Evolutionary conservation across 495 filamentous ascomycete species (phyloP), one percentile per base, ranked within the genome.

Genomic region (Aspergillus bridgeri): DNA sequence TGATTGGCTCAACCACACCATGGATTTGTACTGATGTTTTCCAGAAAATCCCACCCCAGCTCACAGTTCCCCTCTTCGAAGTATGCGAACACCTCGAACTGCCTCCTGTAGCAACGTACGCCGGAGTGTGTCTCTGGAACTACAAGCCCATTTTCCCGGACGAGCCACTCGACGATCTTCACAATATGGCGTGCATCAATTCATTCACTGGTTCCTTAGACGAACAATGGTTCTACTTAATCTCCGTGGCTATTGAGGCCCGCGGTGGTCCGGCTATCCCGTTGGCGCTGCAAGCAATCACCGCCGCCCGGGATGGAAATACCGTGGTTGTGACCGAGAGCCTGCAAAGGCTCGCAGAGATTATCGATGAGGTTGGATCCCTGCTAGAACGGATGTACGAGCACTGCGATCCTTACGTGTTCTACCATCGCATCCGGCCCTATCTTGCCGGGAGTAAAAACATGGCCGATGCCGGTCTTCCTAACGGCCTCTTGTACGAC

Each of bases 201-300:
- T 96, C 94, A 18, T 92, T 97, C 69, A 98, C 95, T n/a, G 94
- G 95, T 33, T 91, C 90, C 5, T 75, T 95, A 17, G 94, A 99
- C 69, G 94, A 99, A 69, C 94, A 95, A 61, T 98, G 94, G 94
- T 99, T 99, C 68, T 97, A 96, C 67, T 79, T 98, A 8, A 82
- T 97, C 45, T 96, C 92, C 0, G 89, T 97, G 15, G 94, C 93
- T 60, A 96, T 98, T 61, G 94, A 98, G 75, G 92, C 94, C 47
- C 85, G 91, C 27, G 93, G 91, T 23, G 94, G 84, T 0, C 90
- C 92, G n/a, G 88, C 90, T 45, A 84, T 98, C 38, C 86, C 91
- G 0, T 72, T 95, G 23, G 95, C 96, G 89, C 79, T 98, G 22
- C 79, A 85, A 33, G 95, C 94, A 7, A 94, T 99, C 50, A 72